Evolutionary conservation across 192 early-diverging fungal species (phyloP), one percentile per base, ranked within the genome.

Genomic region (Rhizophagus prolifer): DNA sequence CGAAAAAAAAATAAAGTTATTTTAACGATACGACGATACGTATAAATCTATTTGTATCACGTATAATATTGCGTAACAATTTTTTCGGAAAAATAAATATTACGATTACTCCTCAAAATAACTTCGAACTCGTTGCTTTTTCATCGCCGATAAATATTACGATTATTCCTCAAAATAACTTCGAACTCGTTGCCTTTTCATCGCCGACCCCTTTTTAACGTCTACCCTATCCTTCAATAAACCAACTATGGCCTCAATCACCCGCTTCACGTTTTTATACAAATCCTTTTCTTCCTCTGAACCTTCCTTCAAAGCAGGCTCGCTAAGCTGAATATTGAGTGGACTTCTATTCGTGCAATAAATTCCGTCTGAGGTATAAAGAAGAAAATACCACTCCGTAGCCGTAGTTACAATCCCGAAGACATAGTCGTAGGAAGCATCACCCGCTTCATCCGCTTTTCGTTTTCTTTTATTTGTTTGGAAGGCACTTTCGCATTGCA

Each of bases 331-430:
- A 68, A n/a, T 68, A 68, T 68, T 68, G 1, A 68, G 1, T 9
- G 28, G 28, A 21, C 36, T 38, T 21, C 25, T 68, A 21, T 13
- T 68, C 19, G 34, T 68, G 34, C 34, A 36, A 9, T 0, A 68
- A 26, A 68, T 68, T 21, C 34, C 3, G 21, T 41, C 34, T 23
- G 3, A 68, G 66, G 66, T 9, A 68, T 26, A 68, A 3, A 68
- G 66, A 9, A 68, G 10, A 68, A 68, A 68, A 68, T 68, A 68
- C 34, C 34, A 68, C 12, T 68, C 66, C 36, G 3, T 36, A 30
- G 34, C 0, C n/a, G 31, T 34, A 0, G 0, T 34, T 3, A 34
- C 2, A 4, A 34, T 34, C 31, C 31, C 31, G 2, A 34, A 34
- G 3, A 34, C 3, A 34, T 34, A 34, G 1, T 34, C 31, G 2